Percentiles rank a stretch among this genome's conserved stretches.
Evolutionary conservation across 75 land plant genomes (phyloP).

Genomic region (Larix kaempferi): DNA sequence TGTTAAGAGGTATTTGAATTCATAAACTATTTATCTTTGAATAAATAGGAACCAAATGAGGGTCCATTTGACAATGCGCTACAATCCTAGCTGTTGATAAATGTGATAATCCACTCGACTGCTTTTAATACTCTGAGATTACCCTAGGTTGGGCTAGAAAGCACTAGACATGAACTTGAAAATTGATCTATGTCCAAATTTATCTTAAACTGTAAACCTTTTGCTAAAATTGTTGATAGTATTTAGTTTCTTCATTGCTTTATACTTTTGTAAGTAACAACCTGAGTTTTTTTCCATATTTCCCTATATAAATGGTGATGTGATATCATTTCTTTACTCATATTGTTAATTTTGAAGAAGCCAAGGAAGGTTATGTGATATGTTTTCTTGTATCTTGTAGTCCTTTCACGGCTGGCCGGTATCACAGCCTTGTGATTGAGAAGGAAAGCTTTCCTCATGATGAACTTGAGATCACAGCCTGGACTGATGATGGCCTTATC

Average conservation of each 20-base stretch:
- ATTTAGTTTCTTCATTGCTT: not conserved
- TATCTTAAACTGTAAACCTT: not conserved
- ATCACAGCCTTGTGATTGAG: conserved; percentile 96
- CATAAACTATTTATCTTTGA: no score
- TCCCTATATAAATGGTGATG: not conserved
- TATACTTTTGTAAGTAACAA: not conserved
- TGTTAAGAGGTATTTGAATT: not conserved
- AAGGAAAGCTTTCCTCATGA: conserved; percentile 84
- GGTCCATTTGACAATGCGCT: not conserved
- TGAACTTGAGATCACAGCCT: conserved; percentile 86
- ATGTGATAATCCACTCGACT: no score
- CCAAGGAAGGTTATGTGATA: not conserved
- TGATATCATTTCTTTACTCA: not conserved
- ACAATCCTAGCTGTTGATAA: not conserved
- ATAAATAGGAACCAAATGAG: not conserved
- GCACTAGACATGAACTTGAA: not conserved
- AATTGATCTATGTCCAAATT: not conserved
- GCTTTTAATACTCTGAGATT: no score
- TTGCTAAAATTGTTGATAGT: not conserved
- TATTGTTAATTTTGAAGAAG: not conserved
- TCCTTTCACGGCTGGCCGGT: conserved; percentile 91
- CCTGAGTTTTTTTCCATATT: not conserved
- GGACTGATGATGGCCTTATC: conserved; percentile 92
- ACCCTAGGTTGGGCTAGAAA: not conserved
- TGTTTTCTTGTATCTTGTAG: conserved; percentile 28